Conservation (phyloP, 1,139 yeast species). For the Kodamaea arcana region DNA sequence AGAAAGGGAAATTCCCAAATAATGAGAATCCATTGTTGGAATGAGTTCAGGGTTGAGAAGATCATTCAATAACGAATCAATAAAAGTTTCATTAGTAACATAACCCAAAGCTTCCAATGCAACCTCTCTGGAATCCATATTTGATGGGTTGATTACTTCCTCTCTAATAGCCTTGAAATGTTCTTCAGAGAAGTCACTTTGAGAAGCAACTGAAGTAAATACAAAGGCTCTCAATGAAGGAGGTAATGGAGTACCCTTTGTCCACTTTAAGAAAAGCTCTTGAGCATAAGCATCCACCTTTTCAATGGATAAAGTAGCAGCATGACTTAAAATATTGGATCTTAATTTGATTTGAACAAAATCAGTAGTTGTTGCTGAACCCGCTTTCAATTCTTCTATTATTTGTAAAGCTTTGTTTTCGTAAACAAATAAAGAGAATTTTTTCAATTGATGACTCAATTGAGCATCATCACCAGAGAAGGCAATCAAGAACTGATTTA, state of each 20-base stretch:
- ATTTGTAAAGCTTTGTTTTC: conserved; percentile 28
- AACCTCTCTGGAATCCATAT: conserved; percentile 66
- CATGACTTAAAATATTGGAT: conserved; percentile 46
- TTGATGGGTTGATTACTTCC: conserved; percentile 52
- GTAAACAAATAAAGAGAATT: conserved; percentile 41
- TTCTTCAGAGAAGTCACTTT: conserved; percentile 34
- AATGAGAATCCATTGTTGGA: conserved; percentile 72
- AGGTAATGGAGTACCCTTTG: conserved; percentile 32
- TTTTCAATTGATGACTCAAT: conserved; percentile 33
- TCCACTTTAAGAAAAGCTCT: conserved; percentile 36
- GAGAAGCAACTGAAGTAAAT: conserved; percentile 46
- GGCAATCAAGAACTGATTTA: conserved; percentile 46
- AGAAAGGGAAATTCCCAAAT: conserved; percentile 50
- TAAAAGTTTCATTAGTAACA: conserved; percentile 34
- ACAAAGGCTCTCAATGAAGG: conserved; percentile 57
- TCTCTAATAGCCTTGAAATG: conserved; percentile 46
- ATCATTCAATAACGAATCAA: conserved; percentile 34
- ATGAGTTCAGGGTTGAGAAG: conserved; percentile 40
- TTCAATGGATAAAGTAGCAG: conserved; percentile 50
- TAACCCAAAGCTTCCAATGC: conserved; percentile 61
- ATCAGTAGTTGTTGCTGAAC: conserved; percentile 21
- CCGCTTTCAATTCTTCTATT: conserved; percentile 21
- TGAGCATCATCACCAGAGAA: conserved; percentile 29
- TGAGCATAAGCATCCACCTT: conserved; percentile 46
- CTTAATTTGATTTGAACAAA: conserved; percentile 51